Conservation (phyloP, 768 basidiomycete genomes). For the Amanita rimosa region DNA sequence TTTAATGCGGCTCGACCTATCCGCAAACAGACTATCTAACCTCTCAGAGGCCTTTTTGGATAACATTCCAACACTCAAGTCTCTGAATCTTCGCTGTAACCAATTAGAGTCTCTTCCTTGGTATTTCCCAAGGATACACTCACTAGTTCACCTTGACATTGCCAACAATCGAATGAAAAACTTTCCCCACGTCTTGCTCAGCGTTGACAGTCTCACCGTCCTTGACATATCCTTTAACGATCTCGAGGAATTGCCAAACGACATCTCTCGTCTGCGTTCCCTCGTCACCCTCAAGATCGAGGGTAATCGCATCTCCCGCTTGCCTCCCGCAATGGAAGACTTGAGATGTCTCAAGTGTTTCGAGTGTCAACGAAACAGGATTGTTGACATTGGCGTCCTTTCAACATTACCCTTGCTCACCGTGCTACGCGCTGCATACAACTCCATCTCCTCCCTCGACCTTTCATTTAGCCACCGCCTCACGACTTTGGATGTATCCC, state of each 20-base stretch:
- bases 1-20: slow-evolving; percentile 75
- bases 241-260: slow-evolving; percentile 70
- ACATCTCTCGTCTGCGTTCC: slow-evolving; percentile 56
- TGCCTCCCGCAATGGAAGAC: slow-evolving; percentile 50
- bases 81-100: slow-evolving; percentile 82
- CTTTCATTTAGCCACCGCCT: slow-evolving; percentile 61
- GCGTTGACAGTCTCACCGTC: slow-evolving; percentile 64
- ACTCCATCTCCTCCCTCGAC: slow-evolving; percentile 71
- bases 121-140: slow-evolving; percentile 67
- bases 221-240: slow-evolving; percentile 94
- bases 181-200: slow-evolving; percentile 66
- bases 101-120: slow-evolving; percentile 78
- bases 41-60: slow-evolving; percentile 81
- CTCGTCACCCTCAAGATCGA: slow-evolving; percentile 72
- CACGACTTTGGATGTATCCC: slow-evolving; percentile 59
- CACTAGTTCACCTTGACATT: slow-evolving; percentile 74
- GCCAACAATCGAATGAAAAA: slow-evolving; percentile 88
- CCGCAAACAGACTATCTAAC: slow-evolving; percentile 84
- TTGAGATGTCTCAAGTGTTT: slow-evolving; percentile 56
- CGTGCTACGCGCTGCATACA: slow-evolving; percentile 69
- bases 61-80: slow-evolving; percentile 55
- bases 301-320: slow-evolving; percentile 69
- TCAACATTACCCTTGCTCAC: slow-evolving; percentile 61
- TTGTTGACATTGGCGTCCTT: slow-evolving; percentile 63
- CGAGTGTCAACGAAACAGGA: slow-evolving; percentile 80